phyloP scores from a whole-genome alignment of 2,329 filamentous ascomycete genomes.

The Claviceps paspali region DNA sequence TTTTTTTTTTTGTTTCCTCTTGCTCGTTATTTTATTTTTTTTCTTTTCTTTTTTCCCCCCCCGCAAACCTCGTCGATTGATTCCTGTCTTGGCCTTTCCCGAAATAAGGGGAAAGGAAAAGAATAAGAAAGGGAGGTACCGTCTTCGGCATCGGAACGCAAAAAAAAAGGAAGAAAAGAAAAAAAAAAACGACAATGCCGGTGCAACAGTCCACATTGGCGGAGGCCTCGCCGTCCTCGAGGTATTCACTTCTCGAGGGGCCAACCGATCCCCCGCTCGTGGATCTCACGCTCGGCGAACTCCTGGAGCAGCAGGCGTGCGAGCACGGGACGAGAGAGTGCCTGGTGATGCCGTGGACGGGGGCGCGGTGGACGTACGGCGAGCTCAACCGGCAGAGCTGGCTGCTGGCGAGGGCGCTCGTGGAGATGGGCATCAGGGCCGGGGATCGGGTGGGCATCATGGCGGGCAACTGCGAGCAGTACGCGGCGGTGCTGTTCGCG shows the following conservation, averaged over 20 bases:
- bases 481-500: conserved; percentile 61
- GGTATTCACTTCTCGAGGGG: conserved; percentile 55
- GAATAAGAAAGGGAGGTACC: too few relatives aligned
- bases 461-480: conserved; percentile 69
- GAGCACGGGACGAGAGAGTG: conserved; percentile 52
- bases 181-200: too few relatives aligned
- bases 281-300: conserved; percentile 55
- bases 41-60: not conserved
- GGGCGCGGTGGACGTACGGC: conserved; percentile 56
- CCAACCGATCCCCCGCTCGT: conserved; percentile 53
- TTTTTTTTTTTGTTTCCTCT: too few relatives aligned
- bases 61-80: too few relatives aligned
- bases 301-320: conserved; percentile 55
- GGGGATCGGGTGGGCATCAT: conserved; percentile 63
- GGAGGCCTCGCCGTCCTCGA: too few relatives aligned
- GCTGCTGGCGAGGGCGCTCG: conserved; percentile 46
- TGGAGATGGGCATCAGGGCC: conserved; percentile 49
- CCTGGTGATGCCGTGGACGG: conserved; percentile 62
- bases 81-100: too few relatives aligned
- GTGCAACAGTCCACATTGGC: too few relatives aligned
- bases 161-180: not conserved
- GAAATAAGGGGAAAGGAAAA: too few relatives aligned
- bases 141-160: too few relatives aligned
- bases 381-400: conserved; percentile 47
- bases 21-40: too few relatives aligned